A percentile compares a stretch with the other conserved stretches of the same genome.
These are phyloP conservation scores for Prunus persica DNA, from an alignment of 306 rosid species.

Conservation along the genomic window DNA sequence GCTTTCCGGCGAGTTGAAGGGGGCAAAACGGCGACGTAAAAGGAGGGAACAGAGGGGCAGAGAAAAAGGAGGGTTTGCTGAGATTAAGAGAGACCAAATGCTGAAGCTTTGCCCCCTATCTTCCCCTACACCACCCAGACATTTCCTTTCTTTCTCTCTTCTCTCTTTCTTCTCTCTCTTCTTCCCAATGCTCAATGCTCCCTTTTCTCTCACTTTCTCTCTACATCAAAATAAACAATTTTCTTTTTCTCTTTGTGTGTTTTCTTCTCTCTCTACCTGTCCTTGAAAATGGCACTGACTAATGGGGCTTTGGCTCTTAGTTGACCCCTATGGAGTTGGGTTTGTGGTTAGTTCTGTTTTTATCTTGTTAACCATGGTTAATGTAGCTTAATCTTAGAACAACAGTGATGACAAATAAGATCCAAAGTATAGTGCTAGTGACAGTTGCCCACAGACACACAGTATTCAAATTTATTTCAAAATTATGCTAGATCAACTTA, in stretches of 20 bases:
- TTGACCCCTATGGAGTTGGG: conserved; percentile 25
- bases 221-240: conserved; percentile 9
- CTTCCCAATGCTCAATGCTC: background rate
- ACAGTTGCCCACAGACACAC: no score
- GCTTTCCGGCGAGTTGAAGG: conserved; percentile 19
- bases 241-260: background rate
- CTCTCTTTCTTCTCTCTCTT: conserved; percentile 9
- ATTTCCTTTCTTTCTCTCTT: conserved; percentile 3
- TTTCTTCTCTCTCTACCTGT: conserved; percentile 9
- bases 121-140: conserved; percentile 51
- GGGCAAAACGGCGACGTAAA: conserved; percentile 16
- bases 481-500: no score
- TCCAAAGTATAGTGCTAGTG: no score
- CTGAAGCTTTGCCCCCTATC: conserved; percentile 49
- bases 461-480: no score
- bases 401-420: background rate
- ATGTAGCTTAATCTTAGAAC: background rate
- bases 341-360: background rate
- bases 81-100: conserved; percentile 53
- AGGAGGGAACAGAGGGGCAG: conserved; percentile 20
- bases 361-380: conserved; percentile 15
- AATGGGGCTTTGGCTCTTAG: background rate
- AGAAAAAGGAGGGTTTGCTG: conserved; percentile 31
- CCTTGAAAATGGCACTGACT: conserved; percentile 32
- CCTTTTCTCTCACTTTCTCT: background rate